Evolutionary conservation across 148 eudicot genomes (phyloP).

Genomic region (Hydrangea macrophylla): DNA sequence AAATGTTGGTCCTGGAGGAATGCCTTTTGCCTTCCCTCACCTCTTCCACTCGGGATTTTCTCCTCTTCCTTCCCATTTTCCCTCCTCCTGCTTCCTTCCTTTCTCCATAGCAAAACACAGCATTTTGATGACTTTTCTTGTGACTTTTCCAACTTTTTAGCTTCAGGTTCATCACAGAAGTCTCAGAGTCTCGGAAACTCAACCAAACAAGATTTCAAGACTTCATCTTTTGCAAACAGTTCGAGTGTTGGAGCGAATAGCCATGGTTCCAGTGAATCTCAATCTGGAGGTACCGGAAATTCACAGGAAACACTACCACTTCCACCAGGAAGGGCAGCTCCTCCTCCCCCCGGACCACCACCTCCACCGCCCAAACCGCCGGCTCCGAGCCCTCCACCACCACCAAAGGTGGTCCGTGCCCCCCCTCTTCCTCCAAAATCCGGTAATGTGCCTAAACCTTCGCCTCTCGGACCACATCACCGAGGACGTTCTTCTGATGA

Average conservation of each 20-base stretch:
- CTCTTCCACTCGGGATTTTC: no score
- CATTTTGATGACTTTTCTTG: neutral
- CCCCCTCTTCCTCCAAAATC: constrained; percentile 68
- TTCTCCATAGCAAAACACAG: neutral
- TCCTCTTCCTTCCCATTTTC: no score
- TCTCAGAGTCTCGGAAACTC: constrained; percentile 18
- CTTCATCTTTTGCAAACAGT: constrained; percentile 12
- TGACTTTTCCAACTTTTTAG: constrained; percentile 2
- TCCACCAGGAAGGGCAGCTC: constrained; percentile 34
- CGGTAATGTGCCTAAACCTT: constrained; percentile 24
- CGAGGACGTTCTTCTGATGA: constrained; percentile 33
- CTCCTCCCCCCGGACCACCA: constrained; percentile 43
- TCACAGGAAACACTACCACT: constrained; percentile 23
- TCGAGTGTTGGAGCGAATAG: neutral
- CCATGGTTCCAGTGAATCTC: constrained; percentile 5
- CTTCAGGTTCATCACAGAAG: constrained; percentile 42
- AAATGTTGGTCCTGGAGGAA: no score
- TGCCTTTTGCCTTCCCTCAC: no score
- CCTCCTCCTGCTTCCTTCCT: no score
- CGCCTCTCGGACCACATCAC: constrained; percentile 37
- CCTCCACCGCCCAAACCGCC: constrained; percentile 56
- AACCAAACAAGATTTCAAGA: constrained; percentile 22
- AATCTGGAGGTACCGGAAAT: constrained; percentile 15
- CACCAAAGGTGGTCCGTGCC: constrained; percentile 44
- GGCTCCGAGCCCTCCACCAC: constrained; percentile 61